Base-by-base conservation (phyloP, 1,284 basidiomycete species). In the Tausonia pullulans region DNA sequence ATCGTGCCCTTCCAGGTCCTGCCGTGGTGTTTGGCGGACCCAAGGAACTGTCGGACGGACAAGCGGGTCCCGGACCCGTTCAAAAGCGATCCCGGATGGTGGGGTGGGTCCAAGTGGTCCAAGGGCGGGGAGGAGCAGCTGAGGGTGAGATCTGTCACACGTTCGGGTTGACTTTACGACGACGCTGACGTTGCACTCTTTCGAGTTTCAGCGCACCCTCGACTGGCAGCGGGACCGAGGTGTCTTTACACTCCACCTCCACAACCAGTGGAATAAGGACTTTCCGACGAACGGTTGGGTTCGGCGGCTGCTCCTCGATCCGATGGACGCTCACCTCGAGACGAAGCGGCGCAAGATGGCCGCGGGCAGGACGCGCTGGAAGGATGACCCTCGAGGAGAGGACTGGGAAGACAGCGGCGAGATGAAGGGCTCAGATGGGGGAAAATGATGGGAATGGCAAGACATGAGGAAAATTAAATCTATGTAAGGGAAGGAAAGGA, bases 41-140 rank as follows among this genome's bases (percentile, higher is more conserved):
- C 85, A 3, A 82, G 88, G 27, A 89, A 88, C 39, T 96, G 92
- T 75, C 80, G 90, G n/a, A 79, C 88, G 14, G 90, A 95, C 76
- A 93, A 91, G 69, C 82, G 90, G 5, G 82, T 96, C 11, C 93
- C 93, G 0, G 90, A 95, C 71, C 92, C 93, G 0, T 96, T 96
- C 75, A 72, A 69, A 14, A 72, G 81, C 0, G 88, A 92, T 71
- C 81, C 83, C 14, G 69, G 71, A 3, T 77, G 79, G 41, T 79
- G 77, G 85, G 83, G 46, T 73, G 80, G 68, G 81, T 84, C 83
- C 79, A 80, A 62, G 74, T 81, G 78, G 79, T 84, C 83, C 68
- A 82, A 82, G 63, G 83, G 81, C 0, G 87, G 86, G 0, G 83
- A 82, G 45, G 69, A 69, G 6, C 68, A 69, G n/a, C 57, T 65